Evolutionary conservation across 768 basidiomycete species (phyloP).

Genomic region (Gymnopilus junonius): DNA sequence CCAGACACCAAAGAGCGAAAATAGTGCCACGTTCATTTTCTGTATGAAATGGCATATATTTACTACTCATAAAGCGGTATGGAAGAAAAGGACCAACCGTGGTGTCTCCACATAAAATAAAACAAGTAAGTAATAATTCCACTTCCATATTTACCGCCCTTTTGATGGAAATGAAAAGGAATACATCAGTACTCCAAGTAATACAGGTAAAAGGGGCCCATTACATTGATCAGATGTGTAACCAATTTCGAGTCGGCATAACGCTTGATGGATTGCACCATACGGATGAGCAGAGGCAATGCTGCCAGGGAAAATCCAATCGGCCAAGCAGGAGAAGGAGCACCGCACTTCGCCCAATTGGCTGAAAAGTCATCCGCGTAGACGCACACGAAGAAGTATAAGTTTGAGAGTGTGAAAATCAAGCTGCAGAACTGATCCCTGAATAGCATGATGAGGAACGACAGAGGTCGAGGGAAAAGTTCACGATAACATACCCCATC

Average conservation of each 20-base stretch:
- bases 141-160: constrained; percentile 86
- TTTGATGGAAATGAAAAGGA: neutral
- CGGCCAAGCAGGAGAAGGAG: constrained; percentile 58
- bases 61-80: neutral
- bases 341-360: constrained; percentile 53
- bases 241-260: constrained; percentile 74
- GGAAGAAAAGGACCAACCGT: constrained; percentile 43
- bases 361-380: constrained; percentile 63
- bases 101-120: constrained; percentile 81
- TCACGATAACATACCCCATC: constrained; percentile 64
- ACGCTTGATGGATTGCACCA: constrained; percentile 87
- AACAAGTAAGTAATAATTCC: constrained; percentile 68
- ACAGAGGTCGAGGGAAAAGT: neutral
- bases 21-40: constrained; percentile 41
- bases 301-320: constrained; percentile 59
- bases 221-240: constrained; percentile 90
- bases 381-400: constrained; percentile 77
- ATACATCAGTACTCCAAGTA: neutral
- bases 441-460: neutral
- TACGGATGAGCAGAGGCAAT: constrained; percentile 76
- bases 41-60: constrained; percentile 10
- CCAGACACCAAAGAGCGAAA: constrained; percentile 74
- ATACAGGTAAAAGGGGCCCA: constrained; percentile 6
- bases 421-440: constrained; percentile 88
- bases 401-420: constrained; percentile 70